Base-by-base conservation (phyloP, 2,329 filamentous ascomycete genomes). In the Cylindrodendrum hubeiense region DNA sequence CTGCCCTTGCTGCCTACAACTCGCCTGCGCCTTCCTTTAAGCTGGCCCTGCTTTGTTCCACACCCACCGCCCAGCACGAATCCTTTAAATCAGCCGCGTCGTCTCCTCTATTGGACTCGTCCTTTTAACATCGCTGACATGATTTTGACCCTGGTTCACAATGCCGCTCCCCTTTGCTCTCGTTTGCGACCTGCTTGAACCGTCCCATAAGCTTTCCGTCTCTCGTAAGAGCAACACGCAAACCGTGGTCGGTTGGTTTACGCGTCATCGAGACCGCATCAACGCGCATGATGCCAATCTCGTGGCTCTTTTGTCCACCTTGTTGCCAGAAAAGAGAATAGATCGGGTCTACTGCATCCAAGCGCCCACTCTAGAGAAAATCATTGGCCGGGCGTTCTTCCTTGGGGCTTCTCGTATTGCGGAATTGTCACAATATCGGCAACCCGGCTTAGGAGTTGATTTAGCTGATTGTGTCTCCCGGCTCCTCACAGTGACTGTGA, bases 331-430 rank as follows among this genome's bases (percentile, higher is more conserved):
- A 67, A 90, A 86, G 68, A 86, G 94, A 57, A 90, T 89, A 3
- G 94, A 97, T 75, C 87, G 93, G 28, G 92, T 95, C 2, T 97
- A 95, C 76, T 86, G 85, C 39, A 83, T 97, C 1, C 88, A 93
- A 73, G 82, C 87, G 6, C 75, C 80, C 9, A 84, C 82, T 0
- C 82, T 97, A 0, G 87, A 90, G 60, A 88, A 85, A 55, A 86
- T 93, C n/a, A 84, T 97, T 17, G 87, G 85, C 3, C 87, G 90
- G 33, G 87, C 88, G 21, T 83, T 95, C n/a, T 79, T 85, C 5
- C 84, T 97, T 24, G 89, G 91, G 1, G 79, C 82, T 3, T 88
- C 86, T 3, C 87, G 93, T 15, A 83, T 86, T 28, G 79, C 81
- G 15, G 86, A 93, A 47, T 83, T 97, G 12, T 81, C 87, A 34